Base-by-base conservation (phyloP, 2,329 filamentous ascomycete species). In the Thielaviopsis punctulata region DNA sequence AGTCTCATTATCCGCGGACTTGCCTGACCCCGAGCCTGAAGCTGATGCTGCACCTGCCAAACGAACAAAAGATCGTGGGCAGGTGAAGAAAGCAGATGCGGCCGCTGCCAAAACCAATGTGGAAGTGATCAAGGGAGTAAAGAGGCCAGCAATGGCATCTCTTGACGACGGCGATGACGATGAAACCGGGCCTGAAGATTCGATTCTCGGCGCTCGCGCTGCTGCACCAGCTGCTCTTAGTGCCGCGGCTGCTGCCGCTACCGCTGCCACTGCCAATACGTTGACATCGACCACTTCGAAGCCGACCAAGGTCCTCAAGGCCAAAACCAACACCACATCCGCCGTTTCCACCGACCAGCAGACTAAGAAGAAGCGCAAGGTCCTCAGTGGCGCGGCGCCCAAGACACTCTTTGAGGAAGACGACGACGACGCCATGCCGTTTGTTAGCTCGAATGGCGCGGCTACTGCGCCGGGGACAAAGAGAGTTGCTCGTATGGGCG, bases 301-400 rank as follows among this genome's bases (percentile, higher is more conserved):
- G 6, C 54, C 23, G 6, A 22, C 30, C 4, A 36, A 36, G 7
- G 30, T 22, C 23, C 54, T 55, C 13, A 55, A 55, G 43, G 36
- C 54, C 25, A 55, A 55, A 33, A 27, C 45, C 5, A 24, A n/a
- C 45, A 19, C 8, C 23, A 19, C 19, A 6, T 45, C 51, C 2
- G 49, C 52, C 39, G 49, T 27, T 6, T 8, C 36, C 43, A 23
- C 50, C 54, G 66, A 67, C 57, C 59, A 73, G 57, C 68, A 64
- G 6, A 76, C 72, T 64, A 80, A 77, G 62, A 86, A 82, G 72
- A 88, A 83, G 69, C 77, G 83, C 56, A 89, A 86, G 65, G 67
- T 86, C 4, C 70, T 85, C 1, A 79, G 80, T 3, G 68, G 66
- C 21, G 30, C 50, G 19, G 54, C 43, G 10, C 54, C 54, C 25